These are phyloP conservation scores for Kuraishia borneana DNA, from an alignment of 805 yeast genomes.

Conservation along the genomic window DNA sequence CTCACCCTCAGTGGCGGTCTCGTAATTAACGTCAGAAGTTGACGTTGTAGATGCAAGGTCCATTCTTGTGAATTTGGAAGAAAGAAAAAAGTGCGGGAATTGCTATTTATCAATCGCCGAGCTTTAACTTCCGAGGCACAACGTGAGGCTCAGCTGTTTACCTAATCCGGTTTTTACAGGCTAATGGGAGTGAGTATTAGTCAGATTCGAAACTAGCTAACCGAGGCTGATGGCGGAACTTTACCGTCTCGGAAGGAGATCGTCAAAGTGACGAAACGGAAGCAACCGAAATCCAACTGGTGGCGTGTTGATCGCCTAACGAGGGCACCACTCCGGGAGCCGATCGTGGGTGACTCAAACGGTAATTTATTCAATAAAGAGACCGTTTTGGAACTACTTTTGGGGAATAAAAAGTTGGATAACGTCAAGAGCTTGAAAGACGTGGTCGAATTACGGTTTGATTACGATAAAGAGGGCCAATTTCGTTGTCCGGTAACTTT, in stretches of 20 bases:
- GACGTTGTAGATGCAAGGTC: too few relatives aligned
- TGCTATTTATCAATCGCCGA: too few relatives aligned
- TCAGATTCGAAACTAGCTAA: conserved; percentile 3
- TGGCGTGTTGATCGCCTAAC: conserved; percentile 40
- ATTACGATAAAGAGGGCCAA: not conserved
- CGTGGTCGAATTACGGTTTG: conserved; percentile 22
- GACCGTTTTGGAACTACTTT: conserved; percentile 42
- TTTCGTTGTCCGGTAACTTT: conserved; percentile 3
- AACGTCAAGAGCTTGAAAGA: conserved; percentile 31
- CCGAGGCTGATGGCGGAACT: conserved; percentile 62
- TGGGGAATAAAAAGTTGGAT: conserved; percentile 15
- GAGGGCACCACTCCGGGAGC: conserved; percentile 29
- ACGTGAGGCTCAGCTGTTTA: too few relatives aligned
- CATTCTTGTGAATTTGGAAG: too few relatives aligned
- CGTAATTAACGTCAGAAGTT: too few relatives aligned
- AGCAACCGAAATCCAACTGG: conserved; percentile 6
- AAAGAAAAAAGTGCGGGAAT: too few relatives aligned
- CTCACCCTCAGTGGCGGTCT: too few relatives aligned
- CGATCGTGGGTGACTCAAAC: conserved; percentile 55
- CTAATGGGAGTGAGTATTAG: too few relatives aligned
- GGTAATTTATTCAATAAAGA: conserved; percentile 63
- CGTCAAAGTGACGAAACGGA: conserved; percentile 9
- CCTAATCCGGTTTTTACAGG: too few relatives aligned
- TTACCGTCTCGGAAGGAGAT: conserved; percentile 49
- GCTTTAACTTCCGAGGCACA: too few relatives aligned